A percentile compares a stretch with the other conserved stretches of the same genome.
Evolutionary conservation across 805 yeast species (phyloP).

Genomic region (Myxozyma sirexii): DNA sequence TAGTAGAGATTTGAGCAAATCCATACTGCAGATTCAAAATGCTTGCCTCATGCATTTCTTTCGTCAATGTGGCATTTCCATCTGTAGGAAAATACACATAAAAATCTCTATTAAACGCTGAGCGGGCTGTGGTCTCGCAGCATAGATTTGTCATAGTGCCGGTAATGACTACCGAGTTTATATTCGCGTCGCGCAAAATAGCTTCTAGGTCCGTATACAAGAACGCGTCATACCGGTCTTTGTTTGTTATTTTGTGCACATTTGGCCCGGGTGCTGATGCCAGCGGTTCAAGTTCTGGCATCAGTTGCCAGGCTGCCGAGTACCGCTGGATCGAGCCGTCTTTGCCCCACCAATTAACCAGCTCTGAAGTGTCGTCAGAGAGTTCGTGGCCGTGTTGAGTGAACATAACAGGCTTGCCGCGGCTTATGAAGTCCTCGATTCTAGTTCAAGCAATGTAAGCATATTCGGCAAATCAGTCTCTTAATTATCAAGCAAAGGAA

Average conservation of each 20-base stretch:
- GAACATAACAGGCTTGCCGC: constrained; percentile 21
- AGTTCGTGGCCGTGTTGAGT: constrained; percentile 30
- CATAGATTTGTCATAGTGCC: constrained; percentile 31
- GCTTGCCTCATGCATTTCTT: constrained; percentile 19
- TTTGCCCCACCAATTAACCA: constrained; percentile 28
- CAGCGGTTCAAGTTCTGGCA: constrained; percentile 16
- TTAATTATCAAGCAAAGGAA: neutral
- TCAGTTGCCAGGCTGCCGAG: constrained; percentile 26
- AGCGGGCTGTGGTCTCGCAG: constrained; percentile 33
- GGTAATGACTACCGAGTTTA: constrained; percentile 21
- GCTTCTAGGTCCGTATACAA: constrained; percentile 23
- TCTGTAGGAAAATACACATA: constrained; percentile 28
- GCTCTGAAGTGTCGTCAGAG: constrained; percentile 16
- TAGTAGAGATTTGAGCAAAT: constrained; percentile 25
- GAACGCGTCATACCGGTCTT: constrained; percentile 31
- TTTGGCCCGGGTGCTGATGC: neutral
- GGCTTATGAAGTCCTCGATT: constrained; percentile 8
- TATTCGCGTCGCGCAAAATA: neutral
- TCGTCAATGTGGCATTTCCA: constrained; percentile 26
- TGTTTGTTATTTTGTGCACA: constrained; percentile 2
- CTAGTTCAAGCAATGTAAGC: neutral
- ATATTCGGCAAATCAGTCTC: neutral
- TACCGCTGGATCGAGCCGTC: constrained; percentile 26
- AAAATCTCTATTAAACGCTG: constrained; percentile 25
- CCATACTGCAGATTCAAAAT: constrained; percentile 19